Percentiles rank a stretch among this genome's conserved stretches.
These are phyloP conservation scores for Ascochyta lentis DNA, from an alignment of 2,329 filamentous ascomycete genomes.

Conservation along the genomic window DNA sequence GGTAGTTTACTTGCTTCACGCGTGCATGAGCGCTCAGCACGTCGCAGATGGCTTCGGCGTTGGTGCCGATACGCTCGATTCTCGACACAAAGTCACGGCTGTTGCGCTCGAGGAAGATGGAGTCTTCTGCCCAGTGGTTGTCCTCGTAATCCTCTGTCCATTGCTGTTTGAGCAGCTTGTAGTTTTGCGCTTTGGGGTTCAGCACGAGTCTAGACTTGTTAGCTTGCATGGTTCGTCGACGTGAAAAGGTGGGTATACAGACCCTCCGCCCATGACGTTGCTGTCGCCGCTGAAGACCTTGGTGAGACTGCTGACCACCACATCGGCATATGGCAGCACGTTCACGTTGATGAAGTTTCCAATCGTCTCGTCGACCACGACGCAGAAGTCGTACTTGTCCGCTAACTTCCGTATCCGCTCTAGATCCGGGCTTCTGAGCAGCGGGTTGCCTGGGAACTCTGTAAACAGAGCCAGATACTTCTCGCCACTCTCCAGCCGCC, in stretches of 20 bases:
- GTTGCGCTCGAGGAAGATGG: slow-evolving; percentile 94
- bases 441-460: slow-evolving; percentile 92
- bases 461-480: slow-evolving; percentile 85
- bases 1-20: slow-evolving; percentile 86
- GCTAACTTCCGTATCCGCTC: slow-evolving; percentile 80
- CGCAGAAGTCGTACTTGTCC: slow-evolving; percentile 82
- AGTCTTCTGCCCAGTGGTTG: slow-evolving; percentile 92
- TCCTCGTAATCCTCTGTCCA: slow-evolving; percentile 77
- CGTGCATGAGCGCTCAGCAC: slow-evolving; percentile 67
- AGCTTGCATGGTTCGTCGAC: too few relatives aligned
- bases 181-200: slow-evolving; percentile 73
- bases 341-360: slow-evolving; percentile 97
- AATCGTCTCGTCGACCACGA: slow-evolving; percentile 95
- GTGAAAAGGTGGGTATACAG: too few relatives aligned
- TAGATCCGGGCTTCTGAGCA: slow-evolving; percentile 85
- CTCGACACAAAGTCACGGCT: slow-evolving; percentile 87
- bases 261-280: slow-evolving; percentile 92
- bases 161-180: slow-evolving; percentile 70
- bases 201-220: slow-evolving; percentile 57
- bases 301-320: slow-evolving; percentile 92
- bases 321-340: slow-evolving; percentile 85
- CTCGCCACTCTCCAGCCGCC: slow-evolving; percentile 73
- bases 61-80: slow-evolving; percentile 83
- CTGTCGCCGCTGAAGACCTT: slow-evolving; percentile 98
- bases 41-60: slow-evolving; percentile 82